These are phyloP conservation scores for Leishmania amazonensis DNA, from an alignment of 208 protist species.

Conservation along the genomic window DNA sequence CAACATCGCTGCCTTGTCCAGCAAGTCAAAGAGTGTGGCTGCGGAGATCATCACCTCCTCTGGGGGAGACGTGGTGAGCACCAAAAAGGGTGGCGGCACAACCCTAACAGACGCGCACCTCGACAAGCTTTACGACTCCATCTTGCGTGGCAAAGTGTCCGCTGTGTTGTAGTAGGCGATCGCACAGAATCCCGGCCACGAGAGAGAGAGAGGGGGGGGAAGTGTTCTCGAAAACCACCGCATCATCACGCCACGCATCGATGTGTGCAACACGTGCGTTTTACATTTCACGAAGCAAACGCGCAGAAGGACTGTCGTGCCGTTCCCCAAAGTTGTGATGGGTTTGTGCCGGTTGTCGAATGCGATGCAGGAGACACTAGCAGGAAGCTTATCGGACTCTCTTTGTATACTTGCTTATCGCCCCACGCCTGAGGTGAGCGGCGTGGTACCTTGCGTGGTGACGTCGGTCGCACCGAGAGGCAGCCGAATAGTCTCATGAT, in stretches of 20 bases:
- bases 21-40: slow-evolving; percentile 45
- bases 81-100: slow-evolving; percentile 25
- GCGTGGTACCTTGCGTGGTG: not conserved
- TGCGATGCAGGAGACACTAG: no score
- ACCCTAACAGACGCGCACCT: slow-evolving; percentile 49
- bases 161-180: not conserved
- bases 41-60: slow-evolving; percentile 72
- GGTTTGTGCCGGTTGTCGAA: not conserved
- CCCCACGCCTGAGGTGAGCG: not conserved
- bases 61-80: slow-evolving; percentile 45
- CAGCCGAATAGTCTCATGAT: not conserved
- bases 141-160: slow-evolving; percentile 49
- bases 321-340: not conserved
- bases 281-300: not conserved
- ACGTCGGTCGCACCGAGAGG: not conserved
- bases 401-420: not conserved
- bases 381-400: not conserved
- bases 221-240: not conserved
- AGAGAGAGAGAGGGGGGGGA: not conserved
- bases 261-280: not conserved
- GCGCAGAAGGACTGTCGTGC: not conserved
- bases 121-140: slow-evolving; percentile 65
- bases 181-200: not conserved
- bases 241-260: not conserved
- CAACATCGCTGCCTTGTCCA: slow-evolving; percentile 43